Percentiles rank a stretch among this genome's conserved stretches.
Evolutionary conservation across 345 rosid species (phyloP).

Genomic region (Pelargonium nanum): DNA sequence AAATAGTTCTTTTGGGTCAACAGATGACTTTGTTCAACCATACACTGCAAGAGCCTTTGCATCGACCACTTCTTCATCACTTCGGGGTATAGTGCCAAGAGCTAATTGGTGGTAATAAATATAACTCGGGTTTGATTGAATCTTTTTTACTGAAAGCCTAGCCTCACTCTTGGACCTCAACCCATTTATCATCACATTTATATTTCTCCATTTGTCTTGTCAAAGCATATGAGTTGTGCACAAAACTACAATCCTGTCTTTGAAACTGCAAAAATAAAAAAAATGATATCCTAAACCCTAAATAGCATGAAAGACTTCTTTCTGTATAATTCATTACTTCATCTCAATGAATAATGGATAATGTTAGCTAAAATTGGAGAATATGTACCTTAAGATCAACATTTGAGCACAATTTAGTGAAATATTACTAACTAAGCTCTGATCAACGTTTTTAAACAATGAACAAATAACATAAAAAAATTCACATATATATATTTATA

Average conservation of each 20-base stretch:
- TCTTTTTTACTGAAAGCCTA: constrained; percentile 59
- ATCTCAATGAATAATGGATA: neutral
- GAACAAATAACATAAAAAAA: too few species aligned
- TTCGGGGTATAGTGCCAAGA: constrained; percentile 23
- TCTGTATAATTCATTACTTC: neutral
- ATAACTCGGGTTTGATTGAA: constrained; percentile 33
- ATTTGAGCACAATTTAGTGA: constrained; percentile 82
- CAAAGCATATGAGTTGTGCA: constrained; percentile 8
- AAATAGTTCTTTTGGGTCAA: constrained; percentile 52
- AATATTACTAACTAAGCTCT: constrained; percentile 63
- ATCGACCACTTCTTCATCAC: constrained; percentile 65
- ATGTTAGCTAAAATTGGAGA: neutral
- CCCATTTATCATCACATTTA: constrained; percentile 94
- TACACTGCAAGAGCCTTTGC: constrained; percentile 36
- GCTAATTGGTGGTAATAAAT: constrained; percentile 42
- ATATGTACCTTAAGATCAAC: constrained; percentile 85
- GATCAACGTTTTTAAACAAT: too few species aligned
- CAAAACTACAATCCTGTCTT: neutral
- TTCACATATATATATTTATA: too few species aligned
- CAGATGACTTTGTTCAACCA: constrained; percentile 27
- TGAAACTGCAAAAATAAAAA: neutral
- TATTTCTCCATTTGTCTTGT: constrained; percentile 98
- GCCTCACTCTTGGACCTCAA: constrained; percentile 78
- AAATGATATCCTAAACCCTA: neutral
- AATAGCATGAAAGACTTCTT: neutral